Evolutionary conservation across 768 basidiomycete species (phyloP).

Genomic region (Collybiopsis confluens): DNA sequence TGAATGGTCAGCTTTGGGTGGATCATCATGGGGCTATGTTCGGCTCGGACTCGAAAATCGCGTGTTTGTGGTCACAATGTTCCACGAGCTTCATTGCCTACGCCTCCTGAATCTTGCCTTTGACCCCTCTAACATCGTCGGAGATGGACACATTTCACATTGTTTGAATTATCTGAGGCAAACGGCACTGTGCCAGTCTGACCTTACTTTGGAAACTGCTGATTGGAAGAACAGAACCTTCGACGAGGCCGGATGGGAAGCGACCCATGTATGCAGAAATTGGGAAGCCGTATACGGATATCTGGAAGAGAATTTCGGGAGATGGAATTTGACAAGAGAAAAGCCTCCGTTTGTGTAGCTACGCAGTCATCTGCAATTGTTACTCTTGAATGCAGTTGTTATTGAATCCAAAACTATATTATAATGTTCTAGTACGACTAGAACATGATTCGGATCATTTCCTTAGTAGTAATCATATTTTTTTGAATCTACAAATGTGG

Average conservation of each 20-base stretch:
- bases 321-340: slow-evolving; percentile 19
- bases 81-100: slow-evolving; percentile 32
- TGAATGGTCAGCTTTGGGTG: slow-evolving; percentile 1
- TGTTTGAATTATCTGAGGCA: slow-evolving; percentile 48
- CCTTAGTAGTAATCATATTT: no score
- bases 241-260: slow-evolving; percentile 28
- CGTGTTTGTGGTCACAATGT: slow-evolving; percentile 5
- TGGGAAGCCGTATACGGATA: slow-evolving; percentile 31
- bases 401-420: not conserved
- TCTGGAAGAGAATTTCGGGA: slow-evolving; percentile 30
- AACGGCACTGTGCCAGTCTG: slow-evolving; percentile 40
- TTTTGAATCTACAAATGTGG: no score
- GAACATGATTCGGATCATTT: no score
- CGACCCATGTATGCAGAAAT: slow-evolving; percentile 38
- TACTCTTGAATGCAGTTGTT: not conserved
- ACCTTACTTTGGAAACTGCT: slow-evolving; percentile 44
- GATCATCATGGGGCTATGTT: slow-evolving; percentile 1
- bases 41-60: slow-evolving; percentile 3
- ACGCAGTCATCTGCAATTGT: not conserved
- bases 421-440: no score
- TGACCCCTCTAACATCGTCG: slow-evolving; percentile 11
- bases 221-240: slow-evolving; percentile 34
- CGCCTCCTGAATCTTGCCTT: slow-evolving; percentile 24
- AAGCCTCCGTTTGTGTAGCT: not conserved
- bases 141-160: slow-evolving; percentile 30